phyloP scores from a whole-genome alignment of 176 grass and related monocot species.

The Musa schizocarpa region DNA sequence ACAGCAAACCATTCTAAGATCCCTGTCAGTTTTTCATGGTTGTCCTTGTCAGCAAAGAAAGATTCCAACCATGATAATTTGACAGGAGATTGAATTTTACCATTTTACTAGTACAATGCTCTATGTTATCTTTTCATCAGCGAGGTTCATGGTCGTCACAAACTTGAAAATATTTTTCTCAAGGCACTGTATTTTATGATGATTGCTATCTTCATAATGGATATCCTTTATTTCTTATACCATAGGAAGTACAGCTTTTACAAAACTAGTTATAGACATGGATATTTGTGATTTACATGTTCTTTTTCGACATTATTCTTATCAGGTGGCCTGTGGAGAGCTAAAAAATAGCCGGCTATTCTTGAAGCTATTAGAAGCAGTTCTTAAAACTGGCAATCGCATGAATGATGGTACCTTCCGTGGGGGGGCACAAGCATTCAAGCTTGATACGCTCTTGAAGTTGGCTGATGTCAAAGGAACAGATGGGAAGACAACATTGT shows the following conservation, averaged over 20 bases:
- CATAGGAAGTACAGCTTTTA: neutral
- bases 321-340: slow-evolving; percentile 67
- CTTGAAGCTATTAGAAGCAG: slow-evolving; percentile 82
- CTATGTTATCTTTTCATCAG: too few relatives aligned
- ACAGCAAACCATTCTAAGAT: too few relatives aligned
- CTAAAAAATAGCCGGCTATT: slow-evolving; percentile 70
- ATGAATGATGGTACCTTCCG: slow-evolving; percentile 89
- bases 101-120: too few relatives aligned
- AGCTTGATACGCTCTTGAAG: slow-evolving; percentile 81
- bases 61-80: too few relatives aligned
- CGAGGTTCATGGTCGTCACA: too few relatives aligned
- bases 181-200: too few relatives aligned
- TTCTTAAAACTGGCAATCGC: slow-evolving; percentile 83
- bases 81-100: too few relatives aligned
- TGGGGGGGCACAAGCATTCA: slow-evolving; percentile 75
- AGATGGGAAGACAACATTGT: slow-evolving; percentile 80
- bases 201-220: too few relatives aligned
- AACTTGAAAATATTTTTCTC: too few relatives aligned
- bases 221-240: neutral
- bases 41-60: too few relatives aligned
- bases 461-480: slow-evolving; percentile 70
- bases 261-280: neutral
- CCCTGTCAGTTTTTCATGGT: too few relatives aligned
- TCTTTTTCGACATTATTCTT: neutral
- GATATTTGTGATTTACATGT: too few relatives aligned